phyloP scores from a whole-genome alignment of 371 early-diverging fungal species.

The Syncephalis fuscata region DNA sequence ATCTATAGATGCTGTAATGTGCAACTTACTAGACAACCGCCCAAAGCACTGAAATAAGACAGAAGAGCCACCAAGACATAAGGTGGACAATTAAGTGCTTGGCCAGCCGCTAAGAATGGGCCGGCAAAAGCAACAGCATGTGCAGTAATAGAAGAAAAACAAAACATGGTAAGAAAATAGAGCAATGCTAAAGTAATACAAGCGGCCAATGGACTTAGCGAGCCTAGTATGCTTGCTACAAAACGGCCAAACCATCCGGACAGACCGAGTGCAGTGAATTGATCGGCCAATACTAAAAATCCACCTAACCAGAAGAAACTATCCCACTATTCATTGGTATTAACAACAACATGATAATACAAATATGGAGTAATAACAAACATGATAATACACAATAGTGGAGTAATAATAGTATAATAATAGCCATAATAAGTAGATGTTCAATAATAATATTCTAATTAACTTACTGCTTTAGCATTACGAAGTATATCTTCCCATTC shows the following conservation, averaged over 20 bases:
- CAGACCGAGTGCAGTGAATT: constrained; percentile 45
- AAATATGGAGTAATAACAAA: no score
- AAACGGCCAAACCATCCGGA: constrained; percentile 37
- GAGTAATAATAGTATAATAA: no score
- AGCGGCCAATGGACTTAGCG: constrained; percentile 11
- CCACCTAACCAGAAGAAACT: constrained; percentile 65
- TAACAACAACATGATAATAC: no score
- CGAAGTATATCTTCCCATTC: constrained; percentile 49
- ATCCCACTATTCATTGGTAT: constrained; percentile 36
- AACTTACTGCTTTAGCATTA: constrained; percentile 43
- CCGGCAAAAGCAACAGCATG: constrained; percentile 52
- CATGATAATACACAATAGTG: no score
- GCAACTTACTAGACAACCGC: constrained; percentile 39
- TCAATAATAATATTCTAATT: no score
- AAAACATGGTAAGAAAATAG: constrained; percentile 49
- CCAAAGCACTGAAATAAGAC: constrained; percentile 42
- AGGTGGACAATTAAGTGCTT: constrained; percentile 35
- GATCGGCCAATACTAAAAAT: constrained; percentile 59
- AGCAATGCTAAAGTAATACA: constrained; percentile 27
- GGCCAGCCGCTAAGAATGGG: constrained; percentile 58
- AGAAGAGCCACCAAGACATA: constrained; percentile 32
- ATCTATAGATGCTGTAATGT: no score
- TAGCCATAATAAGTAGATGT: no score
- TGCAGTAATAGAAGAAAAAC: constrained; percentile 51
- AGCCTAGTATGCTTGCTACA: constrained; percentile 20